These are phyloP conservation scores for Didymella pomorum DNA, from an alignment of 2,329 filamentous ascomycete genomes.

Conservation along the genomic window DNA sequence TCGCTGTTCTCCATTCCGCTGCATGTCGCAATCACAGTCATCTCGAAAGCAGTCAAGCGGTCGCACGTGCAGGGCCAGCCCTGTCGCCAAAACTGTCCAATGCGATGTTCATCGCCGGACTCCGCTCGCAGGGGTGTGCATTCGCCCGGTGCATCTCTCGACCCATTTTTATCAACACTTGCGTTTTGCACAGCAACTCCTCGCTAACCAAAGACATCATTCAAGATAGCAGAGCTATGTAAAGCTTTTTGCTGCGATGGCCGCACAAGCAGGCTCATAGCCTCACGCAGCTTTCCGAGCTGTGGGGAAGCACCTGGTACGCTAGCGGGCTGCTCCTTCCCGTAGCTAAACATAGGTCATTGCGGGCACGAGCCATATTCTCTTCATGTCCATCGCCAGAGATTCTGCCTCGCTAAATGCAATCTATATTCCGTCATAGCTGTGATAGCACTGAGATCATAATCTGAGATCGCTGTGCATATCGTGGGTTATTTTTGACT, in stretches of 20 bases:
- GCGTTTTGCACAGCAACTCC: background rate
- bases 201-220: background rate
- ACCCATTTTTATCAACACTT: background rate
- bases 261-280: slow-evolving; percentile 6
- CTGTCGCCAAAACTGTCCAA: slow-evolving; percentile 16
- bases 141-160: slow-evolving; percentile 1
- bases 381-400: slow-evolving; percentile 1
- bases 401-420: slow-evolving; percentile 19
- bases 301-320: slow-evolving; percentile 15
- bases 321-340: slow-evolving; percentile 21
- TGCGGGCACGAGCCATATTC: slow-evolving; percentile 1
- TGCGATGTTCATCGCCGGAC: slow-evolving; percentile 3
- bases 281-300: slow-evolving; percentile 7
- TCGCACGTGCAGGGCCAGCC: slow-evolving; percentile 17
- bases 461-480: background rate
- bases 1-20: background rate
- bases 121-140: slow-evolving; percentile 5
- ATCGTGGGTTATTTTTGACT: background rate
- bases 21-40: slow-evolving; percentile 10
- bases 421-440: slow-evolving; percentile 1
- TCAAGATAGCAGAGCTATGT: slow-evolving; percentile 1
- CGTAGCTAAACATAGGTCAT: slow-evolving; percentile 22
- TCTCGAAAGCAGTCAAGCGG: background rate
- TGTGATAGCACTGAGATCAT: background rate
- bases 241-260: background rate